Percentiles rank a stretch among this genome's conserved stretches.
Conservation (phyloP, 1,139 yeast genomes). For the Insectozyma bohioensis region DNA sequence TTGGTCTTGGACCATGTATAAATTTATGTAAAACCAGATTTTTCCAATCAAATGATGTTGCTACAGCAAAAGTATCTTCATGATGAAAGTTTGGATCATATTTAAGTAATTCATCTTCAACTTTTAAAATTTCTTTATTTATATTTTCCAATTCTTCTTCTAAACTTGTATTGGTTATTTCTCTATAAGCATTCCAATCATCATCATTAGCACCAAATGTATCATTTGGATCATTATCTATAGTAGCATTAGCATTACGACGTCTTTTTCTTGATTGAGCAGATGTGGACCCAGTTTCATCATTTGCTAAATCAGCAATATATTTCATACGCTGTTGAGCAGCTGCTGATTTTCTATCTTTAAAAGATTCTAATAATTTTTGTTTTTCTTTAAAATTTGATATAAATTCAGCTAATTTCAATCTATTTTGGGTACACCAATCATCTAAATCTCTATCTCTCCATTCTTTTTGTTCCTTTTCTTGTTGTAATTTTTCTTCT, state of each 20-base stretch:
- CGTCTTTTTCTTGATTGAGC: slow-evolving; percentile 48
- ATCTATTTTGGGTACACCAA: slow-evolving; percentile 77
- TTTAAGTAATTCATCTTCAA: slow-evolving; percentile 76
- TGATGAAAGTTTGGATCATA: slow-evolving; percentile 82
- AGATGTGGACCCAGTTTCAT: slow-evolving; percentile 47
- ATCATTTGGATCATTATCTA: slow-evolving; percentile 90
- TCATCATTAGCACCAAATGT: slow-evolving; percentile 96
- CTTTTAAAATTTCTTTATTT: slow-evolving; percentile 53
- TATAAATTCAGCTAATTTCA: slow-evolving; percentile 56
- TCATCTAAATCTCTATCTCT: slow-evolving; percentile 69
- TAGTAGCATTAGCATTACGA: slow-evolving; percentile 57
- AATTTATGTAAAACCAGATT: slow-evolving; percentile 78
- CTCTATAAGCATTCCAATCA: slow-evolving; percentile 92
- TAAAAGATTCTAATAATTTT: slow-evolving; percentile 73
- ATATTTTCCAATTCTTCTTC: slow-evolving; percentile 75
- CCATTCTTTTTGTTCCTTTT: slow-evolving; percentile 71
- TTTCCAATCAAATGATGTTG: slow-evolving; percentile 79
- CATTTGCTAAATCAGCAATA: slow-evolving; percentile 85
- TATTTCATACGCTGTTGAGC: slow-evolving; percentile 92
- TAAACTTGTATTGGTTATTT: slow-evolving; percentile 71
- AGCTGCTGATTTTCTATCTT: slow-evolving; percentile 86
- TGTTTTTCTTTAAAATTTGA: slow-evolving; percentile 63
- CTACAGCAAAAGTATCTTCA: slow-evolving; percentile 78
- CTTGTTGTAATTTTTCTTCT: slow-evolving; percentile 52
- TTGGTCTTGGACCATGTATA: slow-evolving; percentile 83